phyloP scores from a whole-genome alignment of 352 stramenopile genomes.

The Phytophthora sp. region DNA sequence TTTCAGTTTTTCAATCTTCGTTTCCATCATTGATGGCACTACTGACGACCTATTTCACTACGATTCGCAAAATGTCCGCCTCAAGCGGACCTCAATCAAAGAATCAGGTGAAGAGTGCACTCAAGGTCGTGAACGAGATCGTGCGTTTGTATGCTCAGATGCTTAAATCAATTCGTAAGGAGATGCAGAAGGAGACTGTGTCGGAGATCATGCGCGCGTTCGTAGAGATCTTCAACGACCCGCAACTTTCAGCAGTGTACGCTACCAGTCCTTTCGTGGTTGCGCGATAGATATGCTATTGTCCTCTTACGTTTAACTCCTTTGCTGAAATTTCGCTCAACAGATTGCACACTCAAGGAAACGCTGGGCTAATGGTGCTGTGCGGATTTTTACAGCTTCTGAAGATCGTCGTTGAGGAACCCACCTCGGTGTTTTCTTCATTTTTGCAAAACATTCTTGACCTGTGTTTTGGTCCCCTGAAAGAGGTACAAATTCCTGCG shows the following conservation, averaged over 20 bases:
- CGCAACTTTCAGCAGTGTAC: conserved; percentile 74
- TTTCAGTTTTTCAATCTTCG: conserved; percentile 56
- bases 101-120: conserved; percentile 59
- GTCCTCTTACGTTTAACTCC: background rate
- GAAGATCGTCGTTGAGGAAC: conserved; percentile 80
- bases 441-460: conserved; percentile 83
- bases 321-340: background rate
- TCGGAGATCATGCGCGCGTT: conserved; percentile 77
- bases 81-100: conserved; percentile 37
- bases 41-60: conserved; percentile 72
- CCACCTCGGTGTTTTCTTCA: conserved; percentile 69
- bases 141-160: conserved; percentile 77
- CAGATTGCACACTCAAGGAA: conserved; percentile 69
- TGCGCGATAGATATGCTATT: too few relatives aligned
- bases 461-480: conserved; percentile 76
- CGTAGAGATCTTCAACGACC: conserved; percentile 80
- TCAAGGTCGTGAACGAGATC: conserved; percentile 85
- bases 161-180: conserved; percentile 82
- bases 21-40: conserved; percentile 69
- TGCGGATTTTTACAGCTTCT: conserved; percentile 83
- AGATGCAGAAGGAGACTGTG: conserved; percentile 81
- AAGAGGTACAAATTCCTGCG: conserved; percentile 78
- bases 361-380: conserved; percentile 67
- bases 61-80: conserved; percentile 58
- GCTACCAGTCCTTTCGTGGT: conserved; percentile 5